Base-by-base conservation (phyloP, 1,284 basidiomycete genomes). In the Mycena sp. region DNA sequence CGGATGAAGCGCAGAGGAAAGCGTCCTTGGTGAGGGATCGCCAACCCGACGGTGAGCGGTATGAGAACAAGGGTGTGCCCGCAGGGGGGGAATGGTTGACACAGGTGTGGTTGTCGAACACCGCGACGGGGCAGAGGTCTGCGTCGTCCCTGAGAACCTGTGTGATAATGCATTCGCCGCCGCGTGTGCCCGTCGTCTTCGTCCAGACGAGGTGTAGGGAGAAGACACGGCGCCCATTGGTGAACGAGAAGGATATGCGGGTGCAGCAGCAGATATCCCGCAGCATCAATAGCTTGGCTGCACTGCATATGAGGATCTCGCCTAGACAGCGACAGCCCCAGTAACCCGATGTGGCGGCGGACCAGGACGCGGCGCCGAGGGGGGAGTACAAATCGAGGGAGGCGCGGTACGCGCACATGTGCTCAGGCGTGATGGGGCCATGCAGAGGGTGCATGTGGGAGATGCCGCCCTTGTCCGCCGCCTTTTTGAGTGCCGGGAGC, bases 91-190 rank as follows among this genome's bases (percentile, higher is more conserved):
- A 48, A 50, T 66, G 32, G 21, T 61, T 68, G 19, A 67, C 26
- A 7, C 10, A 23, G 0, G 61, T n/a, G 26, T 70, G 68, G 29
- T 70, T 59, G 16, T 64, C 32, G 17, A 64, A 48, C 3, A 67
- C 68, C 5, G 14, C 14, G 19, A 66, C 54, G 5, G 67, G 67
- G 41, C 68, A 68, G 4, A 70, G 26, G 25, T 61, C 50, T 12
- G 56, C 45, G 28, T 54, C 38, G 17, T 19, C 25, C 1, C 26
- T 21, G 25, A 25, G 2, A 3, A 30, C 25, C n/a, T n/a, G 21
- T 6, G 67, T 69, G 16, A 69, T 61, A 26, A 59, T 23, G 11
- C 43, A 43, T 10, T 55, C 30, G 12, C 49, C 65, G 17, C 67
- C 65, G 4, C 6, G 21, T 3, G 29, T 40, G 1, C 40, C 21